A percentile compares a stretch with the other conserved stretches of the same genome.
Conservation (phyloP, 1,284 basidiomycete genomes). For the Peniophora sp. region DNA sequence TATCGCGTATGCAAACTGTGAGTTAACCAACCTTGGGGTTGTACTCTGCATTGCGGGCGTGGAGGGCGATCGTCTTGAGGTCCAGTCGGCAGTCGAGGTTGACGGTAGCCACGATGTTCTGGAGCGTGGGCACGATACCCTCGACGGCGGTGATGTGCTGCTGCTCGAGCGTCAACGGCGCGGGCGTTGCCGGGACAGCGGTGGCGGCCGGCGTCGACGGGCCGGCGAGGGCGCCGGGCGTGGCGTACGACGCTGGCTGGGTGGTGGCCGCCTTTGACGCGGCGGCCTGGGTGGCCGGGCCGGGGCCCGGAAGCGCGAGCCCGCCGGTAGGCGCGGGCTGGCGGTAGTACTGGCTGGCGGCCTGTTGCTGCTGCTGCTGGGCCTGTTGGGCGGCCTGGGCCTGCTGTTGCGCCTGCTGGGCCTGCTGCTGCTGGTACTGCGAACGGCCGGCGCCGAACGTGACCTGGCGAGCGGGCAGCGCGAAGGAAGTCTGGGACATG, state of each 20-base stretch:
- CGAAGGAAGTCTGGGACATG: constrained; percentile 39
- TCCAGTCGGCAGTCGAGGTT: constrained; percentile 97
- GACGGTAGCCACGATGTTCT: constrained; percentile 99
- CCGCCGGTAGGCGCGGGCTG: constrained; percentile 22
- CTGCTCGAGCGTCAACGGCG: constrained; percentile 73
- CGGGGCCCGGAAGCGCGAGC: constrained; percentile 36
- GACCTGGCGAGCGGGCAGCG: constrained; percentile 68
- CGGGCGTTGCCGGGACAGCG: constrained; percentile 51
- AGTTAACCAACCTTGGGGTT: constrained; percentile 92
- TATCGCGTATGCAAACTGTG: constrained; percentile 28
- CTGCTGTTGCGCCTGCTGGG: constrained; percentile 32
- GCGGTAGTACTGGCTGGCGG: constrained; percentile 28
- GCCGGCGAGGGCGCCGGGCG: constrained; percentile 31
- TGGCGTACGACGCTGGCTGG: constrained; percentile 17
- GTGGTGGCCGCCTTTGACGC: constrained; percentile 14
- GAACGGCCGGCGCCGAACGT: constrained; percentile 59
- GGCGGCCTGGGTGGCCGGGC: constrained; percentile 18
- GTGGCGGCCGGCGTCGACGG: constrained; percentile 43
- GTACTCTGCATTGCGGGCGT: constrained; percentile 98
- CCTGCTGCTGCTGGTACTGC: constrained; percentile 28
- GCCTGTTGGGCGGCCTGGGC: constrained; percentile 17
- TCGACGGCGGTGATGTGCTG: constrained; percentile 91
- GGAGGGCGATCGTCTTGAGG: constrained; percentile 96
- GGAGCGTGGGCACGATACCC: constrained; percentile 90
- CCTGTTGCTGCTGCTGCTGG: constrained; percentile 36